Conservation (phyloP, 768 basidiomycete species). For the Tubosaeta sp. region DNA sequence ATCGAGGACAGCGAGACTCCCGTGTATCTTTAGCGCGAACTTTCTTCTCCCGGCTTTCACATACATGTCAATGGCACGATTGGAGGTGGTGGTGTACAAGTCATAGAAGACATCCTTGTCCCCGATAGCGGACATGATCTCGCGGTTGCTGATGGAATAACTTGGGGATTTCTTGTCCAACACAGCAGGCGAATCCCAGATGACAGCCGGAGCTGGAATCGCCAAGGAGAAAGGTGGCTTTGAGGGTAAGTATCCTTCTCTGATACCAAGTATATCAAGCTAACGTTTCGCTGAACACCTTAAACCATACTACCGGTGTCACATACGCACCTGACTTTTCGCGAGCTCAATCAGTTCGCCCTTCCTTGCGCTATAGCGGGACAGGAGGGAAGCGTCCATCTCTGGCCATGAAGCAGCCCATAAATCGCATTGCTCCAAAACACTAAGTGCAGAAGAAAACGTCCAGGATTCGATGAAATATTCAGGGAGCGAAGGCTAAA, state of each 20-base stretch:
- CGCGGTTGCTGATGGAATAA: constrained; percentile 49
- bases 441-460: constrained; percentile 83
- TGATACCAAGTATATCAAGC: constrained; percentile 84
- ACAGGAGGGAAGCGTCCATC: constrained; percentile 43
- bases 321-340: constrained; percentile 65
- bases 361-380: constrained; percentile 66
- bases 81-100: constrained; percentile 69
- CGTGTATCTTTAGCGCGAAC: constrained; percentile 82
- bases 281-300: constrained; percentile 29
- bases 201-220: constrained; percentile 15
- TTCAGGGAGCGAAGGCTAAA: constrained; percentile 48
- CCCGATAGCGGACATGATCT: constrained; percentile 54
- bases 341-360: constrained; percentile 92
- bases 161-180: constrained; percentile 22
- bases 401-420: constrained; percentile 53
- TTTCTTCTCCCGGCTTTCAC: constrained; percentile 79
- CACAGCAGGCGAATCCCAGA: constrained; percentile 12
- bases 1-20: constrained; percentile 83
- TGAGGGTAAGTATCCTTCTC: constrained; percentile 64
- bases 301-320: neutral
- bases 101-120: constrained; percentile 67
- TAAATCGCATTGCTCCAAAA: constrained; percentile 71
- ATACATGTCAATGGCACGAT: constrained; percentile 82
- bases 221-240: constrained; percentile 68
- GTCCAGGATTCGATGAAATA: constrained; percentile 92